Base-by-base conservation (phyloP, 805 yeast species). In the Kodamaea kaohsiungensis region DNA sequence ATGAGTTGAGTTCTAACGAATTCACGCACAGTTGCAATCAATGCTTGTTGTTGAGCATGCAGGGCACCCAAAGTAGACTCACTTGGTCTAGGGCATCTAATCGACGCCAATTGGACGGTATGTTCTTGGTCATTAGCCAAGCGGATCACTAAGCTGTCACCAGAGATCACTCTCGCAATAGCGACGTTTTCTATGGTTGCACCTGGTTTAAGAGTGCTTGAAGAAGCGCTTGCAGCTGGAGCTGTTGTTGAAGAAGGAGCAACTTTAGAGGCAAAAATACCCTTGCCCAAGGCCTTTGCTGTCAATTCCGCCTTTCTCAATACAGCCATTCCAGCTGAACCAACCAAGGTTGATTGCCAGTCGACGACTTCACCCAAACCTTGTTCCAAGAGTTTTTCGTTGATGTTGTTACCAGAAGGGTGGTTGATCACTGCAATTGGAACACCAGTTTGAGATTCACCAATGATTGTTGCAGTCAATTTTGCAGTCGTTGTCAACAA, bases 351-450 rank as follows among this genome's bases (percentile, higher is more conserved):
- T 1, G 91, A 82, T 66, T 91, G 96, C 91, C 93, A 86, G 66
- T 90, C 96, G 22, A 85, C 81, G 48, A 89, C 84, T 59, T 84
- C 85, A 10, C 87, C 96, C 30, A 86, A 76, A 9, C 97, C 97
- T 53, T 76, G 77, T 53, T 80, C 83, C 55, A 90, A 76, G 53
- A 90, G 72, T 58, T 82, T 81, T 59, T 84, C 88, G 54, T 87
- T 83, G 61, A 89, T 85, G 57, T 85, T 85, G 60, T 75, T 75
- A 15, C 96, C 96, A 3, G 88, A 87, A 33, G 96, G 90, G 64
- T 88, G 93, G 53, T 75, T 65, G 38, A 89, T 67, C 48, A 80
- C 71, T 16, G 79, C 88, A 52, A 86, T 73, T 7, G 86, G 80
- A 25, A 84, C 79, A 9, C 88, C 89, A n/a, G 78, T 69, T 51